Base-by-base conservation (phyloP, 257 asterid genomes). In the Haberlea rhodopensis region DNA sequence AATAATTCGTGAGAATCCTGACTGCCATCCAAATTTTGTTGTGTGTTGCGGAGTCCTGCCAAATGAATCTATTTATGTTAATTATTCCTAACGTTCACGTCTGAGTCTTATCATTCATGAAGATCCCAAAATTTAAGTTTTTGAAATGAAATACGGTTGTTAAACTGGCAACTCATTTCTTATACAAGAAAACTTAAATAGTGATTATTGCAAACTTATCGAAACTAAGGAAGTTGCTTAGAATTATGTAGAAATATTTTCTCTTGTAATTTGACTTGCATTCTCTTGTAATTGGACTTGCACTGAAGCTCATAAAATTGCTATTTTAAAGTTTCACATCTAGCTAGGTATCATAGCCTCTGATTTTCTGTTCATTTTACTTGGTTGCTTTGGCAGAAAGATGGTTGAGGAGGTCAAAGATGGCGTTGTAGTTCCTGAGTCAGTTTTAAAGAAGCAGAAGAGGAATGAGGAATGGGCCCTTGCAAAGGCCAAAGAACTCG, bases 401-500 rank as follows among this genome's bases (percentile, higher is more conserved):
- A 43, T 43, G 49, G 49, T 15, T 43, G 49, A 43, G 49, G 49
- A 43, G 5, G 49, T 43, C 49, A 43, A 74, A 60, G 61, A 53
- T 23, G 74, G 72, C n/a, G 68, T 27, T 18, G 11, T 60, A n/a
- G n/a, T n/a, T 43, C 90, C 90, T 0, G 90, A 84, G 73, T 84
- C 85, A 1, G 70, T 76, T 6, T 37, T 84, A 60, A 84, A 84
- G 85, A 79, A 84, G 72, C 87, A 79, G 71, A 84, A 84, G 76
- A 78, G 90, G 73, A 63, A 53, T 11, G 84, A 79, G 70, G 86
- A 80, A 61, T 83, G 89, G 89, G 82, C 82, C 23, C 78, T 78
- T 27, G 81, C 48, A 11, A 77, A 80, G 71, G 64, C 73, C 20
- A 75, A 80, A 43, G 79, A 75, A 23, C 28, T 68, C 21, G 80